Conservation (phyloP, 2,329 filamentous ascomycete genomes). For the Cryphonectria naterciae region DNA sequence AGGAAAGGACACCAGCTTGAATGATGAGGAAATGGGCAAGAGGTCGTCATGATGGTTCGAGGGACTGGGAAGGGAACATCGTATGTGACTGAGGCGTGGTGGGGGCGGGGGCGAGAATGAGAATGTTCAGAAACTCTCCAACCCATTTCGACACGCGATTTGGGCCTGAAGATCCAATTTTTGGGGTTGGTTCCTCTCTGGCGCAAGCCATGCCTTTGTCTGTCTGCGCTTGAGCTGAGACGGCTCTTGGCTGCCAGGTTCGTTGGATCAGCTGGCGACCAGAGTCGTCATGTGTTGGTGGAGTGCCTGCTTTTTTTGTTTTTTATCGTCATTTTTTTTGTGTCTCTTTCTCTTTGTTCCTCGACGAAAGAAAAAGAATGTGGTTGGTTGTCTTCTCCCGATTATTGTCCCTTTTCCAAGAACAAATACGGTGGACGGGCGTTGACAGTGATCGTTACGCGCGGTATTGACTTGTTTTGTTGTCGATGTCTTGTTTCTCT, state of each 20-base stretch:
- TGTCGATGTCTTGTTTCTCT: background rate
- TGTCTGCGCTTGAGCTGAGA: background rate
- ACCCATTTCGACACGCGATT: background rate
- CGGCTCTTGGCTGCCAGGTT: background rate
- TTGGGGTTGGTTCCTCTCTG: background rate
- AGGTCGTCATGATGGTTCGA: background rate
- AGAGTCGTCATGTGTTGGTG: background rate
- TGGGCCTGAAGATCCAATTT: background rate
- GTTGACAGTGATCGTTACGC: background rate
- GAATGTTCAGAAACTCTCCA: background rate
- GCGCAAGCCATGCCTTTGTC: background rate
- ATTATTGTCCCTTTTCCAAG: background rate
- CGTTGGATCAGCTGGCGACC: background rate
- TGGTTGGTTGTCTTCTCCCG: background rate
- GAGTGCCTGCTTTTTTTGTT: background rate
- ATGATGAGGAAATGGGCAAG: background rate
- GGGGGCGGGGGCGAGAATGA: background rate
- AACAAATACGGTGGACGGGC: constrained; percentile 3
- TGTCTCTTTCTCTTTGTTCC: background rate
- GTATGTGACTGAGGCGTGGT: background rate
- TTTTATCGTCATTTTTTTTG: background rate
- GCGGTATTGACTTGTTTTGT: background rate
- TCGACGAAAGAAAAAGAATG: constrained; percentile 3
- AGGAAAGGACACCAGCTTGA: background rate
- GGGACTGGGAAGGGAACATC: background rate